Evolutionary conservation across 371 early-diverging fungal species (phyloP).

Genomic region (Fennellomyces sp.): DNA sequence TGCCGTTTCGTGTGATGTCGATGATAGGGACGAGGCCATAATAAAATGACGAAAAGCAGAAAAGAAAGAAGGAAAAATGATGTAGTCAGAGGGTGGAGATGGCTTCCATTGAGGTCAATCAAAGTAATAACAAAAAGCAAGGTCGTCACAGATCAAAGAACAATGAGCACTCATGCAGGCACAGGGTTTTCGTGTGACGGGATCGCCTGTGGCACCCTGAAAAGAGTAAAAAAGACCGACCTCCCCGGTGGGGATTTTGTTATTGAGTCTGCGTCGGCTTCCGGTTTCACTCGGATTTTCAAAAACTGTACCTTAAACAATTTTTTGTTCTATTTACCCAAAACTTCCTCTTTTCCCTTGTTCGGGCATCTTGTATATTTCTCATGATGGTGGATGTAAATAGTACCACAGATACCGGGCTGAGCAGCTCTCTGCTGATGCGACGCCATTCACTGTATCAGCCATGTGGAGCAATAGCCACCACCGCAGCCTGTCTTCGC

Average conservation of each 20-base stretch:
- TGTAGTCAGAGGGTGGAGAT: too few relatives aligned
- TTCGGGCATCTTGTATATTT: not conserved
- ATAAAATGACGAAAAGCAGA: too few relatives aligned
- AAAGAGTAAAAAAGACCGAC: not conserved
- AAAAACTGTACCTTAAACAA: not conserved
- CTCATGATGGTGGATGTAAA: constrained; percentile 7
- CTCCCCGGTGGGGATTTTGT: too few relatives aligned
- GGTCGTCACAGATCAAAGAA: constrained; percentile 3
- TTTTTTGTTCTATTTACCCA: not conserved
- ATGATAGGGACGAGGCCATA: too few relatives aligned
- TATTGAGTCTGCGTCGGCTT: not conserved
- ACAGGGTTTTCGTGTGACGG: not conserved
- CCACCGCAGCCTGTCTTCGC: not conserved
- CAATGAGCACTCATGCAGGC: not conserved
- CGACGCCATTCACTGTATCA: constrained; percentile 8
- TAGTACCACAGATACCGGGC: constrained; percentile 1
- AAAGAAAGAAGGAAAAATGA: too few relatives aligned
- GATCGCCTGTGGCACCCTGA: not conserved
- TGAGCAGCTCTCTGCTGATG: constrained; percentile 4
- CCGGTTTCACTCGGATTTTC: constrained; percentile 5
- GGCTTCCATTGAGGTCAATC: too few relatives aligned
- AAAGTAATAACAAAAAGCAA: not conserved
- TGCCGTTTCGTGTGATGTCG: too few relatives aligned
- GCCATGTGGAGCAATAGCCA: not conserved
- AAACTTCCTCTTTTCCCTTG: not conserved